Conservation (phyloP, 129 eudicot species). For the Solidago caesia region DNA sequence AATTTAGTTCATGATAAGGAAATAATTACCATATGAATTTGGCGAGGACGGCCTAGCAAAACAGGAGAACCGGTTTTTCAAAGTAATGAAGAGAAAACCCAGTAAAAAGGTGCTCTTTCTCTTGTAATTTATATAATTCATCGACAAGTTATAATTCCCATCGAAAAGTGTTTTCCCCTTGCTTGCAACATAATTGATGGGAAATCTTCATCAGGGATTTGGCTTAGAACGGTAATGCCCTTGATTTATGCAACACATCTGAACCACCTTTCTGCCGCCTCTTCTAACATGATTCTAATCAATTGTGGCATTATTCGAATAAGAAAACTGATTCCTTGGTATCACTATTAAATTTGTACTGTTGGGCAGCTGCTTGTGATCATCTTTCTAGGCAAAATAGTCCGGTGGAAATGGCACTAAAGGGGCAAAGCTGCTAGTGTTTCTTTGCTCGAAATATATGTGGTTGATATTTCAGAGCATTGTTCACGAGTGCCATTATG, state of each 20-base stretch:
- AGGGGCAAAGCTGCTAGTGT: constrained; percentile 50
- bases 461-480: constrained; percentile 58
- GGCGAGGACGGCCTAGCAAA: not conserved
- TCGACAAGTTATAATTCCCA: not conserved
- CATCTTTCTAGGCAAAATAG: constrained; percentile 61
- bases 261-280: constrained; percentile 96
- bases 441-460: constrained; percentile 49
- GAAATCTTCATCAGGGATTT: constrained; percentile 94
- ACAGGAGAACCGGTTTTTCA: not conserved
- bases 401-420: constrained; percentile 86
- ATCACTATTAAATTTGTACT: constrained; percentile 17
- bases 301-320: constrained; percentile 1
- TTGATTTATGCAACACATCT: constrained; percentile 91
- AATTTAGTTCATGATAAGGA: not conserved
- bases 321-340: constrained; percentile 3
- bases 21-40: not conserved
- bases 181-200: constrained; percentile 93
- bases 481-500: constrained; percentile 33
- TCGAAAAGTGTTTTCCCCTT: constrained; percentile 65
- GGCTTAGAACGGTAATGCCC: constrained; percentile 78
- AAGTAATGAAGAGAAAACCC: not conserved
- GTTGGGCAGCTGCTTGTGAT: not conserved
- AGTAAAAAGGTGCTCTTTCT: not conserved
- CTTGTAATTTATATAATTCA: not conserved
- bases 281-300: constrained; percentile 70